A percentile compares a stretch with the other conserved stretches of the same genome.
Evolutionary conservation across 176 grass and related monocot species (phyloP).

Genomic region (Phoenix roebelenii): DNA sequence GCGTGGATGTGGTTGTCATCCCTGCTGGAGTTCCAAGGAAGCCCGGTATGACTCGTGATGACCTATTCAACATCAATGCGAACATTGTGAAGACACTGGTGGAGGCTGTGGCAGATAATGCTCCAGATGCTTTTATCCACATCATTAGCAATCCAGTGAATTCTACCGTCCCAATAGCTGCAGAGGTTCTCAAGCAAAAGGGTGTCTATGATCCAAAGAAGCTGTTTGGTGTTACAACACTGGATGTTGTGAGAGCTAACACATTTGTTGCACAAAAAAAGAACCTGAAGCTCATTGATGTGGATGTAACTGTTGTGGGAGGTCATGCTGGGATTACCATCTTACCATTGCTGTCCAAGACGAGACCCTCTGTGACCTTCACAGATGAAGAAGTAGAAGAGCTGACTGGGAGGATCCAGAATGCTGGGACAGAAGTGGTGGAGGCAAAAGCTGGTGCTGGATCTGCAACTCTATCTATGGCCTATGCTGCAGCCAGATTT

Average conservation of each 20-base stretch:
- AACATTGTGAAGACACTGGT: constrained; percentile 25
- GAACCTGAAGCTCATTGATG: constrained; percentile 33
- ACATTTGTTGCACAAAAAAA: constrained; percentile 30
- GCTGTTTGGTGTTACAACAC: constrained; percentile 48
- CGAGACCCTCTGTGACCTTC: constrained; percentile 26
- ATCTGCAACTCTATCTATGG: constrained; percentile 29
- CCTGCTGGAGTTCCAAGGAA: constrained; percentile 28
- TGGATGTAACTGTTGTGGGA: constrained; percentile 44
- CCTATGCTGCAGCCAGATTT: constrained; percentile 46
- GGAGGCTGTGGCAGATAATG: constrained; percentile 42
- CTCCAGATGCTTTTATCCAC: constrained; percentile 33
- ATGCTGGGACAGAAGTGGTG: constrained; percentile 27
- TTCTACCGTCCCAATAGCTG: constrained; percentile 42
- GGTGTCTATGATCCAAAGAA: constrained; percentile 36
- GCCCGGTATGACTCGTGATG: constrained; percentile 37
- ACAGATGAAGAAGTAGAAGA: constrained; percentile 34
- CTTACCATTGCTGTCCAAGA: constrained; percentile 46
- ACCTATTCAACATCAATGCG: constrained; percentile 35
- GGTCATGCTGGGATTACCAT: constrained; percentile 24
- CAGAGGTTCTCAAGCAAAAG: constrained; percentile 31
- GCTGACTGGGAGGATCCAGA: constrained; percentile 27
- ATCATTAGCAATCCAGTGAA: constrained; percentile 33
- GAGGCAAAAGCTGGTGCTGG: constrained; percentile 34
- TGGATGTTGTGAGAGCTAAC: constrained; percentile 43
- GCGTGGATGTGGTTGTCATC: constrained; percentile 33